These are phyloP conservation scores for Cladosporium sp. DNA, from an alignment of 2,329 filamentous ascomycete species.

Conservation along the genomic window DNA sequence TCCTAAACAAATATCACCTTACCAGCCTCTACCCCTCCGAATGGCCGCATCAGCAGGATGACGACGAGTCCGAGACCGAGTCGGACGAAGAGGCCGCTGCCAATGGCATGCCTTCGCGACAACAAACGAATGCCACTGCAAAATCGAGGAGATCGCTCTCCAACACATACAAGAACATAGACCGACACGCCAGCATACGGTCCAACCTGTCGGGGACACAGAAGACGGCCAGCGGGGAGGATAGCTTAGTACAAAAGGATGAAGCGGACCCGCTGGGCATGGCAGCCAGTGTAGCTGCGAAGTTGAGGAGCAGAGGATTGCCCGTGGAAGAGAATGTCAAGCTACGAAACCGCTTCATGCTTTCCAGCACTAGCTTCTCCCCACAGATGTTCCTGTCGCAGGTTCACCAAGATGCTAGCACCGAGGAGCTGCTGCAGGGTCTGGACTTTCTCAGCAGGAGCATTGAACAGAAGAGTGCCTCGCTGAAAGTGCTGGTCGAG, in stretches of 20 bases:
- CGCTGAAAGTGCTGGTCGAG: slow-evolving; percentile 91
- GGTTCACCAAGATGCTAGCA: slow-evolving; percentile 81
- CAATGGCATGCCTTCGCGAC: slow-evolving; percentile 4
- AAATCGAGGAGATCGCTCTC: slow-evolving; percentile 36
- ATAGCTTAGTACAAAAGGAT: slow-evolving; percentile 80
- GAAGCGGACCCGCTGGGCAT: slow-evolving; percentile 90
- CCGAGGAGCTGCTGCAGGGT: slow-evolving; percentile 72
- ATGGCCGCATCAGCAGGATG: slow-evolving; percentile 82
- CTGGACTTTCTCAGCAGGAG: slow-evolving; percentile 82
- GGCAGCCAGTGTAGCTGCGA: slow-evolving; percentile 77
- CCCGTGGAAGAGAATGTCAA: slow-evolving; percentile 72
- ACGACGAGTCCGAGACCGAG: slow-evolving; percentile 45
- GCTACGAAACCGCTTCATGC: slow-evolving; percentile 81
- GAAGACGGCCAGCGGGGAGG: slow-evolving; percentile 62
- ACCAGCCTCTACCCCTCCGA: slow-evolving; percentile 71
- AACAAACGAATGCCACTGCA: neutral
- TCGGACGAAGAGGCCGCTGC: slow-evolving; percentile 18
- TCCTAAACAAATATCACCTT: slow-evolving; percentile 88
- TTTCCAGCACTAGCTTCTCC: slow-evolving; percentile 94
- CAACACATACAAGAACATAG: slow-evolving; percentile 80
- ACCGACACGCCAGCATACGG: slow-evolving; percentile 66
- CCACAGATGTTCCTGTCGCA: slow-evolving; percentile 88
- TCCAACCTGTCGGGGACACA: slow-evolving; percentile 57
- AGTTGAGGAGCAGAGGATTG: slow-evolving; percentile 71
- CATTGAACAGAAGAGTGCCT: slow-evolving; percentile 96